Base-by-base conservation (phyloP, 2,329 filamentous ascomycete genomes). In the Rachicladosporium sp. region DNA sequence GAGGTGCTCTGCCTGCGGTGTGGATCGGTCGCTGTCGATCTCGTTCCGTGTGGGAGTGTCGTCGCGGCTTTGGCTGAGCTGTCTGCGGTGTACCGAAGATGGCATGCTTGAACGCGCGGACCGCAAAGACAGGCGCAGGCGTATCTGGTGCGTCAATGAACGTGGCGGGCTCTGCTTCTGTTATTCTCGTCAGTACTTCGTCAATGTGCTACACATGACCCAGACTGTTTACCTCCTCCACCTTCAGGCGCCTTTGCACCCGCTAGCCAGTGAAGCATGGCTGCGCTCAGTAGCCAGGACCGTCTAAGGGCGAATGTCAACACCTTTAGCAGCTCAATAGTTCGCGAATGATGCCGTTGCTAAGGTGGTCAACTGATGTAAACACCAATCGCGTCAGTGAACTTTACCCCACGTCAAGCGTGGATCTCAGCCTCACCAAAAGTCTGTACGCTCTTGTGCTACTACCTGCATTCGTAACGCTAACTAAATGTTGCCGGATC, bases 101-200 rank as follows among this genome's bases (percentile, higher is more conserved):
- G 33, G 74, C 73, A 44, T 76, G 74, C 50, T 74, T 77, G 58
- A 80, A 77, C 10, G 78, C 78, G 51, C 77, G 76, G 41, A 78
- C 71, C 11, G 76, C 76, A 54, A 82, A 82, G 13, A 80, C 67
- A 35, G 76, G 76, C 35, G 76, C 77, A 6, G 78, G 77, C 1
- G 78, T 80, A 47, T 78, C 74, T 36, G 75, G 76, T 5, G 70
- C 63, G 32, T 78, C 74, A 43, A 37, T 37, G 11, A 41, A 27
- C 12, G 35, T 27, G 5, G 23, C 23, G 15, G 15, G 15, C 7
- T 27, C 23, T 27, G 23, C 23, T 27, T 27, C 23, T 27, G 7
- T 27, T 8, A 27, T 8, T 6, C 7, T 27, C 23, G 23, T 27
- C 7, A 27, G 23, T 27, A 8, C 23, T 27, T 8, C 7, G 23